Conservation (phyloP, 108 stramenopile genomes). For the Nitzschia inconspicua region DNA sequence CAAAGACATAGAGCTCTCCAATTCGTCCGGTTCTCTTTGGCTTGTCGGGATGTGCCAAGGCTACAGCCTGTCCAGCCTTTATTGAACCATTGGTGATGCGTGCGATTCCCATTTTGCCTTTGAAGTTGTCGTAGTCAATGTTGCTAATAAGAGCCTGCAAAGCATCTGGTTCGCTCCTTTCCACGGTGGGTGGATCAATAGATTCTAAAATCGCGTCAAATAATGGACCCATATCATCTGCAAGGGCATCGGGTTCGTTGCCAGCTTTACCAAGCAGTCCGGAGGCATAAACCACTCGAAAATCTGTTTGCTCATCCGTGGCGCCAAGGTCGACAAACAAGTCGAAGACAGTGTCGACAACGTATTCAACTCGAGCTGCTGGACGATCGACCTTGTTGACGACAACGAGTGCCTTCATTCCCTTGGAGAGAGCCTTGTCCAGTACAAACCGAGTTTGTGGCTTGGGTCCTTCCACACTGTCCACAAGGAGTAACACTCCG, state of each 20-base stretch:
- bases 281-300: constrained; percentile 93
- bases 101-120: constrained; percentile 98
- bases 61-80: constrained; percentile 73
- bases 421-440: constrained; percentile 93
- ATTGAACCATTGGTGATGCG: constrained; percentile 87
- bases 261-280: constrained; percentile 92
- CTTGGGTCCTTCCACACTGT: constrained; percentile 97
- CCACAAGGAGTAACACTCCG: constrained; percentile 96
- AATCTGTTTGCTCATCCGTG: constrained; percentile 97
- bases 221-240: constrained; percentile 87
- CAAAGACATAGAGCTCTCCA: constrained; percentile 90
- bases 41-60: constrained; percentile 71
- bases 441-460: constrained; percentile 98
- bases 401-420: constrained; percentile 93
- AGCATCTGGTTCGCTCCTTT: constrained; percentile 50
- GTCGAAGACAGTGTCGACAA: constrained; percentile 98
- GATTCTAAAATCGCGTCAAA: constrained; percentile 83
- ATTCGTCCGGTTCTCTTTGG: constrained; percentile 81
- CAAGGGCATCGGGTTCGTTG: constrained; percentile 68
- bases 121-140: constrained; percentile 97
- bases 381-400: constrained; percentile 99
- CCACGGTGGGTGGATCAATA: constrained; percentile 72
- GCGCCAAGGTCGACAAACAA: constrained; percentile 96
- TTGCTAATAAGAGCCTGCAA: constrained; percentile 91
- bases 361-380: constrained; percentile 94